Evolutionary conservation across 202 grass and related monocot species (phyloP).

Genomic region (Schoenoplectus triqueter): DNA sequence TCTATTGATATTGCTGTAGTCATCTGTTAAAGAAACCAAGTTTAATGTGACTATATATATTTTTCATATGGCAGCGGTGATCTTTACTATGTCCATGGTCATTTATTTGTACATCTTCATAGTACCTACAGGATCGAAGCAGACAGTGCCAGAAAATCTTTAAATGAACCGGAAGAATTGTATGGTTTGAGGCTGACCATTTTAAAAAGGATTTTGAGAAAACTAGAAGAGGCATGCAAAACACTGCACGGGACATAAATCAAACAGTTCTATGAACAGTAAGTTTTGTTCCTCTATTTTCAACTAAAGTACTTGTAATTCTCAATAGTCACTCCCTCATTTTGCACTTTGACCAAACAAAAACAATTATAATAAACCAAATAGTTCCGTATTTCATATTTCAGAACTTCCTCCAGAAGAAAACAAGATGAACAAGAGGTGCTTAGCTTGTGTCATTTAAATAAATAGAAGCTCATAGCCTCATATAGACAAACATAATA

Average conservation of each 20-base stretch:
- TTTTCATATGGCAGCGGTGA: conserved; percentile 64
- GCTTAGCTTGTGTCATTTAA: no score
- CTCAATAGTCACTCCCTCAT: background rate
- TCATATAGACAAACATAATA: no score
- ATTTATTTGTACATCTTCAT: conserved; percentile 44
- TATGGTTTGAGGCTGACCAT: background rate
- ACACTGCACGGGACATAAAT: background rate
- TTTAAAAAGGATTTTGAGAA: conserved; percentile 16
- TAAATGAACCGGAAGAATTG: background rate
- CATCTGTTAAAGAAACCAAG: conserved; percentile 65
- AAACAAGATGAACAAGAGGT: no score
- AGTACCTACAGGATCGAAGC: no score
- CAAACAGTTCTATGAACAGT: background rate
- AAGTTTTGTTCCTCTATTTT: background rate
- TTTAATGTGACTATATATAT: conserved; percentile 37
- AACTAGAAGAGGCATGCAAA: background rate
- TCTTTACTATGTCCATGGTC: conserved; percentile 65
- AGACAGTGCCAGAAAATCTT: background rate
- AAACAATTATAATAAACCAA: no score
- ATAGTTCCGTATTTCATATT: no score
- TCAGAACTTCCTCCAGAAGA: no score
- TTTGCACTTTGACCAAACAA: background rate
- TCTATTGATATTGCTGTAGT: conserved; percentile 93
- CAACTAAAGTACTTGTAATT: background rate
- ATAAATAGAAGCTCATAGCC: no score